These are phyloP conservation scores for Melaleuca alternifolia DNA, from an alignment of 345 rosid genomes.

Conservation along the genomic window DNA sequence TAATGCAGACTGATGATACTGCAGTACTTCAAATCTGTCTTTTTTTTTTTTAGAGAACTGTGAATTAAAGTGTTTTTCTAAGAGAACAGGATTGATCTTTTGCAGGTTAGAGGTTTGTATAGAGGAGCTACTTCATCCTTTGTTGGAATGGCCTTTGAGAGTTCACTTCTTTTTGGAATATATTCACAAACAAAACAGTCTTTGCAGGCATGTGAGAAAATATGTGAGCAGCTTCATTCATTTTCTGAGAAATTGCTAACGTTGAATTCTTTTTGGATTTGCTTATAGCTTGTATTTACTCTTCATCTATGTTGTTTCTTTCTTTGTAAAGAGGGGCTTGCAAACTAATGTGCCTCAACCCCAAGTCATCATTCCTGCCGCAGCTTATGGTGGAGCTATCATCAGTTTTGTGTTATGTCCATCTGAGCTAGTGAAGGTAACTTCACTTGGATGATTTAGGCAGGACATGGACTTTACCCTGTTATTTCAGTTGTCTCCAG, in stretches of 20 bases:
- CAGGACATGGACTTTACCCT: not conserved
- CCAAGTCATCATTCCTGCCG: constrained; percentile 75
- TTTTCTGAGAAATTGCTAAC: not conserved
- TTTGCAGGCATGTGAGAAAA: constrained; percentile 41
- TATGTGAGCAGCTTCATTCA: not conserved
- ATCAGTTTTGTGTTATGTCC: constrained; percentile 86
- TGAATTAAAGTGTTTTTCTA: not conserved
- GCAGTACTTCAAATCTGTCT: not conserved
- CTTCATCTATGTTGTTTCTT: not conserved
- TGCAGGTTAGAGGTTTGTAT: constrained; percentile 80
- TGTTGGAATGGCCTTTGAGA: constrained; percentile 82
- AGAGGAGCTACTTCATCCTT: constrained; percentile 88
- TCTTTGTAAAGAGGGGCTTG: constrained; percentile 36
- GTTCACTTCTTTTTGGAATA: constrained; percentile 84
- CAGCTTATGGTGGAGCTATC: constrained; percentile 81
- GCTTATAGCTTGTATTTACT: not conserved
- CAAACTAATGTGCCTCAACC: constrained; percentile 44
- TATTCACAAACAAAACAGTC: constrained; percentile 87
- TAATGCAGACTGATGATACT: not conserved
- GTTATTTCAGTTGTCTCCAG: not conserved
- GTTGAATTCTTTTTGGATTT: not conserved
- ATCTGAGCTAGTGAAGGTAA: constrained; percentile 80
- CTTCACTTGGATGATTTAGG: not conserved
- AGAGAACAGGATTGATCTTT: not conserved
- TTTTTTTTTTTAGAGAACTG: not conserved